Percentiles rank a stretch among this genome's conserved stretches.
phyloP scores from a whole-genome alignment of 2,329 filamentous ascomycete species.

The Salinomyces thailandicus region DNA sequence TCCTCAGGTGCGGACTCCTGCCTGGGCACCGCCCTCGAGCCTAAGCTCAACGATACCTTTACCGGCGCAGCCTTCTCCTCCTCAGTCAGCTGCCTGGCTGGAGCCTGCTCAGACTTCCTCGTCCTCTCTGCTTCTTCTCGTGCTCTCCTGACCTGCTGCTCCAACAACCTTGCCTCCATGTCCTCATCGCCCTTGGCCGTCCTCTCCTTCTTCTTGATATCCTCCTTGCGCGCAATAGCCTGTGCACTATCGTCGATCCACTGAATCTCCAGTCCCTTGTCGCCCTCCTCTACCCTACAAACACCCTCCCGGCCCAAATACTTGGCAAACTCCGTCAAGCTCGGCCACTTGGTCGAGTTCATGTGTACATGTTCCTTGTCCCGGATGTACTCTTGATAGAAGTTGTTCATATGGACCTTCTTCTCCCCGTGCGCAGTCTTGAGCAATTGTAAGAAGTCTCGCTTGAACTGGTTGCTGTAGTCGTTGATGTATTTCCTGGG shows the following conservation, averaged over 20 bases:
- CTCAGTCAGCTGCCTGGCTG: conserved; percentile 8
- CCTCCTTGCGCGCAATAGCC: conserved; percentile 68
- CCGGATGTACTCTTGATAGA: conserved; percentile 88
- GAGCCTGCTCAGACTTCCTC: conserved; percentile 32
- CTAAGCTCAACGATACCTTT: conserved; percentile 27
- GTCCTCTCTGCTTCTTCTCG: conserved; percentile 41
- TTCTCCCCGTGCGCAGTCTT: conserved; percentile 86
- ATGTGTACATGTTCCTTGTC: conserved; percentile 86
- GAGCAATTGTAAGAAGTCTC: conserved; percentile 67
- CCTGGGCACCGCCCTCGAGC: conserved; percentile 17
- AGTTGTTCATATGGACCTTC: conserved; percentile 75
- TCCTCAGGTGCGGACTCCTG: conserved; percentile 8
- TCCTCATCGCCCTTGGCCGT: conserved; percentile 88
- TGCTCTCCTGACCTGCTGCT: conserved; percentile 72
- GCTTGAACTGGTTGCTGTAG: conserved; percentile 70
- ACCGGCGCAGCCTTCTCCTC: conserved; percentile 24
- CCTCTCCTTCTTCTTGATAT: conserved; percentile 69
- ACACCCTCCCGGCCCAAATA: conserved; percentile 76
- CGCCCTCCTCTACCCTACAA: conserved; percentile 79
- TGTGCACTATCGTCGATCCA: conserved; percentile 93
- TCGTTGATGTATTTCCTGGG: conserved; percentile 73
- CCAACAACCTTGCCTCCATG: conserved; percentile 70
- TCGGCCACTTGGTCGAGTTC: conserved; percentile 85
- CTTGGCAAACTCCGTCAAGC: conserved; percentile 82
- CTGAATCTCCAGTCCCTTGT: conserved; percentile 73